Base-by-base conservation (phyloP, 148 eudicot species). In the Diospyros lotus region DNA sequence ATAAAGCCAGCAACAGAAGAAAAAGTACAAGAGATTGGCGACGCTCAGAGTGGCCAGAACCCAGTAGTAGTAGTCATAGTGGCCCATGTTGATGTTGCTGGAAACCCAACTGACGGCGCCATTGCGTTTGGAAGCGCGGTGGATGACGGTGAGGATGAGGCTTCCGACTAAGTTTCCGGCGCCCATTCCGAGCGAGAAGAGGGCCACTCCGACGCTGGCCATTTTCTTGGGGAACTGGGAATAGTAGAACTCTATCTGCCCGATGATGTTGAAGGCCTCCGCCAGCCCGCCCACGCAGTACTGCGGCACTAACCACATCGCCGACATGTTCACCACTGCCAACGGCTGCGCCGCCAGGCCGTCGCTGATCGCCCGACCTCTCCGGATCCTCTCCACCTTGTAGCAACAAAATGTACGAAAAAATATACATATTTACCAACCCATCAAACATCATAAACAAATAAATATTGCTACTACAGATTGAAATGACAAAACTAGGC, bases 11-110 rank as follows among this genome's bases (percentile, higher is more conserved):
- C 74, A 58, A n/a, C 75, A 75, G 2, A 75, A 2, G 41, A 75
- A 39, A 38, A 54, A 86, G 64, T 86, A 86, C 17, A 86, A 54
- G 41, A 82, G 76, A 71, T 86, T 86, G 6, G 9, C 73, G 6
- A 81, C 71, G 73, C 82, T 64, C 60, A 86, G 9, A 50, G 55
- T 4, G 4, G 73, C 10, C 2, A 86, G 79, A 28, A 86, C n/a
- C 88, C 88, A 86, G 13, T 83, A 86, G 44, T 86, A 86, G n/a
- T 86, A 86, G 55, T 86, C 88, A 73, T 80, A 83, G 66, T 83
- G 88, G 28, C 88, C 84, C 72, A 58, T 8, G 56, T 86, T 86
- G 4, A 86, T 13, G 10, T 83, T 82, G 60, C 64, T 68, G 5
- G 79, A 65, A 0, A 86, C 76, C 86, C 88, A 86, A 65, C 82